phyloP scores from a whole-genome alignment of 495 filamentous ascomycete species.

The Aspergillus conjunctus region DNA sequence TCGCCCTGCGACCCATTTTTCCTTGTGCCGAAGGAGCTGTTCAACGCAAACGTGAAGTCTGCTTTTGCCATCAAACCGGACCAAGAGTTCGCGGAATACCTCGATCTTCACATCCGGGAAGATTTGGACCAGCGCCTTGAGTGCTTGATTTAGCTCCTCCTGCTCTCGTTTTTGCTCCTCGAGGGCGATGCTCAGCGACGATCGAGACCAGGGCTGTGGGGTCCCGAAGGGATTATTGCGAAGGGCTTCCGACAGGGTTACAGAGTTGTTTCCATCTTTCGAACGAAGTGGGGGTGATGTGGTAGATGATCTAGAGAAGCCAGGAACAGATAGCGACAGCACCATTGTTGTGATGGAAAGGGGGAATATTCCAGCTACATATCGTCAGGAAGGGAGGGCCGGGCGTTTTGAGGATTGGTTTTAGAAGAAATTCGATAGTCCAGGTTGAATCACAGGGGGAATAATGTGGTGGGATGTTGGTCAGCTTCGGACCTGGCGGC shows the following conservation, averaged over 20 bases:
- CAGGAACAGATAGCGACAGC: conserved; percentile 46
- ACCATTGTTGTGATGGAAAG: conserved; percentile 38
- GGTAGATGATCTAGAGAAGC: conserved; percentile 42
- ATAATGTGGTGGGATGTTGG: no score
- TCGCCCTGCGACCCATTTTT: conserved; percentile 72
- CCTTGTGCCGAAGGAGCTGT: conserved; percentile 74
- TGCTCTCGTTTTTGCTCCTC: conserved; percentile 49
- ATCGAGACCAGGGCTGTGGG: conserved; percentile 34
- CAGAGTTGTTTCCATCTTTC: conserved; percentile 31
- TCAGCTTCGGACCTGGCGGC: no score
- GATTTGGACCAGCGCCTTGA: conserved; percentile 69
- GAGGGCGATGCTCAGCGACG: conserved; percentile 16
- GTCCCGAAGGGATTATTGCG: conserved; percentile 49
- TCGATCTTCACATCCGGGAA: conserved; percentile 89
- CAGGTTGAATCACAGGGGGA: no score
- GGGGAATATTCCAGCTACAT: conserved; percentile 37
- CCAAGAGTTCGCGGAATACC: conserved; percentile 89
- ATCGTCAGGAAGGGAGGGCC: conserved; percentile 17
- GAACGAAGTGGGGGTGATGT: conserved; percentile 33
- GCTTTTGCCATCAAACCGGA: conserved; percentile 78
- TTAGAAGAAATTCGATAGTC: no score
- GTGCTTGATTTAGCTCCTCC: conserved; percentile 70
- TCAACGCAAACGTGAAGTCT: conserved; percentile 83
- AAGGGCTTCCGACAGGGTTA: conserved; percentile 45
- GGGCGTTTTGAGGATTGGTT: background rate